phyloP scores from a whole-genome alignment of 2,329 filamentous ascomycete species.

The Diaporthe sp. region DNA sequence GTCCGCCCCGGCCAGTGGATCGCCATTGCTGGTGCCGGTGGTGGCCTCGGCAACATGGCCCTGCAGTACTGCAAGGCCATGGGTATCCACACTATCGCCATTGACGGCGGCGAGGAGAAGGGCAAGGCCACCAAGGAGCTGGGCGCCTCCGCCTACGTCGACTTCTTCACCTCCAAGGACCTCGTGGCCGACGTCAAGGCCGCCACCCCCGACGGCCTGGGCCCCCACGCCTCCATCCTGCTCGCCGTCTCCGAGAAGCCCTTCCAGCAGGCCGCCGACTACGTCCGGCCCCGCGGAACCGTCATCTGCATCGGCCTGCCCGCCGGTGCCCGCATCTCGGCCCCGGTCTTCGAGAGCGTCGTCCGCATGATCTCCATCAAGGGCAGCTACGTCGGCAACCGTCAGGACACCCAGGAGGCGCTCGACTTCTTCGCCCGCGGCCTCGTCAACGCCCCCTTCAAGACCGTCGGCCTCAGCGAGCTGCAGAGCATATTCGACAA shows the following conservation, averaged over 20 bases:
- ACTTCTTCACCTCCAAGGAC: conserved; percentile 83
- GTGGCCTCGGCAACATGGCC: conserved; percentile 90
- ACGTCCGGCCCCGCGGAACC: conserved; percentile 84
- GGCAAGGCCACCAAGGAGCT: conserved; percentile 75
- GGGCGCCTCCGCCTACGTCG: conserved; percentile 80
- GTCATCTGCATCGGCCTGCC: conserved; percentile 93
- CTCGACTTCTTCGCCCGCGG: conserved; percentile 90
- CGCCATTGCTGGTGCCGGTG: conserved; percentile 86
- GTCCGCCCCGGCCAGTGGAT: conserved; percentile 75
- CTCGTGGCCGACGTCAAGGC: conserved; percentile 87
- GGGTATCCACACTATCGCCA: conserved; percentile 76
- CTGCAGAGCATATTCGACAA: conserved; percentile 84
- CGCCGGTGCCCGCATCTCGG: conserved; percentile 81
- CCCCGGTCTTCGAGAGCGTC: conserved; percentile 91
- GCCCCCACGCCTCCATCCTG: conserved; percentile 88
- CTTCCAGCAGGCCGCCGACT: conserved; percentile 93
- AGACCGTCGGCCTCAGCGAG: conserved; percentile 84
- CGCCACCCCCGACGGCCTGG: conserved; percentile 82
- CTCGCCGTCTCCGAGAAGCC: conserved; percentile 91
- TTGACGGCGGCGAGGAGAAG: conserved; percentile 87
- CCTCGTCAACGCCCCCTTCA: conserved; percentile 88
- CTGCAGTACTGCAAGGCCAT: conserved; percentile 89
- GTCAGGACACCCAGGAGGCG: conserved; percentile 88
- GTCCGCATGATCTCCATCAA: conserved; percentile 92
- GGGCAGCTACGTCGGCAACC: conserved; percentile 94